A percentile compares a stretch with the other conserved stretches of the same genome.
These are phyloP conservation scores for Cinnamomum micranthum DNA, from an alignment of 164 flowering plant genomes.

Conservation along the genomic window DNA sequence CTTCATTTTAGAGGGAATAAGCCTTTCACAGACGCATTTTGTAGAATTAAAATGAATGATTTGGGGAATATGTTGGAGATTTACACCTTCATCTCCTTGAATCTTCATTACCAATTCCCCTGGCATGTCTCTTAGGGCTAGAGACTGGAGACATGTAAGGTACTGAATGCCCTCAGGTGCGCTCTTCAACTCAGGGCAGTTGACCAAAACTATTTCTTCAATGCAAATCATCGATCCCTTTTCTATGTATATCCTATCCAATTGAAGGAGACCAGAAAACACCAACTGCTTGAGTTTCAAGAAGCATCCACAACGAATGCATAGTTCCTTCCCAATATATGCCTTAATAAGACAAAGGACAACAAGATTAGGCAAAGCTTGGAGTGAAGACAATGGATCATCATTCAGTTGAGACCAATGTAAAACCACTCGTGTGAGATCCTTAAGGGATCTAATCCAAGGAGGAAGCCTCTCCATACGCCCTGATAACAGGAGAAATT, in stretches of 20 bases:
- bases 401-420: background rate
- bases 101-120: conserved; percentile 8
- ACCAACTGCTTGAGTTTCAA: background rate
- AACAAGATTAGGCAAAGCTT: background rate
- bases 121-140: conserved; percentile 33
- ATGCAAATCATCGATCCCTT: background rate
- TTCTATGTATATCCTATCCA: background rate
- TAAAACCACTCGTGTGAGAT: conserved; percentile 19
- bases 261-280: background rate
- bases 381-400: background rate
- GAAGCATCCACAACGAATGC: background rate
- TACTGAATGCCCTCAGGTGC: conserved; percentile 31
- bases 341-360: rapidly evolving
- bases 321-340: background rate
- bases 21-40: too few species aligned
- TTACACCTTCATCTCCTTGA: too few species aligned
- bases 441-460: conserved; percentile 23
- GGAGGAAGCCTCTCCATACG: conserved; percentile 22
- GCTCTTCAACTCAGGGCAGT: conserved; percentile 23
- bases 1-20: too few species aligned
- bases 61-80: too few species aligned
- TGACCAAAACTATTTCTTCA: background rate
- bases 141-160: conserved; percentile 9
- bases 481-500: conserved; percentile 26
- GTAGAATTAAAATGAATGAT: too few species aligned